Evolutionary conservation across 768 basidiomycete species (phyloP).

Genomic region (Royoungia palumana): DNA sequence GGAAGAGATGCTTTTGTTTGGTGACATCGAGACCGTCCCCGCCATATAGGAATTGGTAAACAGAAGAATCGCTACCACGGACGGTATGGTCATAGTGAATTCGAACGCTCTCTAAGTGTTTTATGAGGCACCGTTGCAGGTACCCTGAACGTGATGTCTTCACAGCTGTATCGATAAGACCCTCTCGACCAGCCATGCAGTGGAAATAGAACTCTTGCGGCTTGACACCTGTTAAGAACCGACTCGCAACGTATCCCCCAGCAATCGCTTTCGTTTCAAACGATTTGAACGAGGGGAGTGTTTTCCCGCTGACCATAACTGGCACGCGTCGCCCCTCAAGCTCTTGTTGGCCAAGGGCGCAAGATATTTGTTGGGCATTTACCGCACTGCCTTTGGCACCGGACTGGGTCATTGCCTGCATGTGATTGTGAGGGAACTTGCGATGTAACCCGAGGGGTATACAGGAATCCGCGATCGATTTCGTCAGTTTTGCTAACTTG

Average conservation of each 20-base stretch:
- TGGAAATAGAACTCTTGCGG: constrained; percentile 99
- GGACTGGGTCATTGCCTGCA: constrained; percentile 98
- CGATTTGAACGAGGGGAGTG: constrained; percentile 91
- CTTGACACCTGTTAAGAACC: constrained; percentile 96
- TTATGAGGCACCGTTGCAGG: constrained; percentile 96
- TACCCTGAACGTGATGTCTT: constrained; percentile 99
- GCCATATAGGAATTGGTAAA: constrained; percentile 96
- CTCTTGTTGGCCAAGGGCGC: constrained; percentile 94
- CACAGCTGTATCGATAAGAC: constrained; percentile 97
- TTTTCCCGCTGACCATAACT: constrained; percentile 99
- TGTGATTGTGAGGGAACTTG: constrained; percentile 96
- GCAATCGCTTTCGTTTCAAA: constrained; percentile 99
- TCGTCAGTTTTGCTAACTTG: constrained; percentile 81
- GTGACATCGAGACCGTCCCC: constrained; percentile 97
- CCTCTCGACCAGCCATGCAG: constrained; percentile 99
- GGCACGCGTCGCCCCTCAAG: constrained; percentile 98
- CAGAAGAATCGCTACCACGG: constrained; percentile 87
- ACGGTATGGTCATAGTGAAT: constrained; percentile 99
- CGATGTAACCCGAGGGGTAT: constrained; percentile 86
- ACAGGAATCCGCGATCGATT: constrained; percentile 83
- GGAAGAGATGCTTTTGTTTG: constrained; percentile 90
- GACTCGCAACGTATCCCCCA: constrained; percentile 96
- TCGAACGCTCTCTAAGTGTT: constrained; percentile 94
- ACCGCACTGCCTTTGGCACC: constrained; percentile 98
- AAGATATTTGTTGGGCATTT: constrained; percentile 98